Conservation (phyloP, 2,329 filamentous ascomycete genomes). For the Cercospora sojina region DNA sequence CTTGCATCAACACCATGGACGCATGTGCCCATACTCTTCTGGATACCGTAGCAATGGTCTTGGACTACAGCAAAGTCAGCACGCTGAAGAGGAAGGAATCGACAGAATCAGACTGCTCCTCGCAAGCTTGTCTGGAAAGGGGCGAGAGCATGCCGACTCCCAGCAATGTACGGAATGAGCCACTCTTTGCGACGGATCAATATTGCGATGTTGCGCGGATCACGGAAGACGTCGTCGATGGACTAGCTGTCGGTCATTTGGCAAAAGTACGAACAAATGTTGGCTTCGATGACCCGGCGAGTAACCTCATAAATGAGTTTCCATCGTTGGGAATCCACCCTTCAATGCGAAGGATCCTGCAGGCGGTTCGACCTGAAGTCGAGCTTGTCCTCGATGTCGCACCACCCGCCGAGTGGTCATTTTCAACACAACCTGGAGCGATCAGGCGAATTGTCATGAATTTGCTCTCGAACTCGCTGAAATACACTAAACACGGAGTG, state of each 20-base stretch:
- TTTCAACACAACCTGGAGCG: conserved; percentile 38
- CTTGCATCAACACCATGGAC: conserved; percentile 27
- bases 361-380: conserved; percentile 23
- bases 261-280: conserved; percentile 20
- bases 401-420: conserved; percentile 25
- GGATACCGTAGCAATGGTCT: conserved; percentile 26
- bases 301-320: conserved; percentile 2
- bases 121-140: conserved; percentile 12
- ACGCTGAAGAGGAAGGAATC: conserved; percentile 16
- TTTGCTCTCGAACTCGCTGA: conserved; percentile 28
- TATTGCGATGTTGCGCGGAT: conserved; percentile 23
- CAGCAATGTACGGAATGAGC: conserved; percentile 15
- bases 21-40: conserved; percentile 25
- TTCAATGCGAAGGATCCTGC: conserved; percentile 20
- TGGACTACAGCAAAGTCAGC: conserved; percentile 27
- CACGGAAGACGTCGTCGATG: conserved; percentile 26
- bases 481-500: conserved; percentile 42
- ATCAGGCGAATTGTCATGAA: conserved; percentile 50
- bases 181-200: conserved; percentile 24
- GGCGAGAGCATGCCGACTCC: conserved; percentile 16
- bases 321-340: conserved; percentile 3
- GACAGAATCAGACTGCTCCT: conserved; percentile 2
- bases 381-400: conserved; percentile 44
- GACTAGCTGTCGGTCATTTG: conserved; percentile 20
- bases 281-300: conserved; percentile 19